Evolutionary conservation across 1,139 yeast genomes (phyloP), one percentile per base, ranked within the genome.

Genomic region (Geotrichum bryndzae): DNA sequence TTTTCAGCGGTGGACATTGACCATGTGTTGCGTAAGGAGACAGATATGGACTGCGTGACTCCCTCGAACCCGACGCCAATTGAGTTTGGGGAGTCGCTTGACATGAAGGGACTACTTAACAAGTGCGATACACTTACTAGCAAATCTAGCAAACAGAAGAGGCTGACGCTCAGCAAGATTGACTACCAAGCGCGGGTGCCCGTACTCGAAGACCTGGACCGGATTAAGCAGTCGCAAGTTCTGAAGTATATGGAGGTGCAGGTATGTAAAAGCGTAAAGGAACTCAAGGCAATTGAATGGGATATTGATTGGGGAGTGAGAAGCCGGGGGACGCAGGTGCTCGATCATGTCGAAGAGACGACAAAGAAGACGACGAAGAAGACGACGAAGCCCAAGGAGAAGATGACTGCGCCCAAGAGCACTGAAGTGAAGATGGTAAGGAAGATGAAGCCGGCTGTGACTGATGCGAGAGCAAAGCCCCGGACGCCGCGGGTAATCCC

Each of bases 1-100:
- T 95, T 95, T 73, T 90, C 97, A 0, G 91, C 91, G 60, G 92
- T 95, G 56, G 99, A 95, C 72, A 83, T 95, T 62, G 99, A 95
- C 72, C 84, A 81, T 66, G 89, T 94, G 1, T 77, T 95, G 66
- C 79, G 99, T 65, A 94, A 94, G 70, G 99, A 95, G 68, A 97
- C 92, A 7, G 83, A 84, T 64, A 77, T 90, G 79, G 91, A 88
- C 65, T 94, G 99, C 74, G 80, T 90, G 1, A 95, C 99, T 0
- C 97, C 97, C 0, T 90, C 97, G 0, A 88, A 90, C 67, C 85
- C 87, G 0, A 72, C 71, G 2, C 78, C 96, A 0, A 87, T 92
- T 25, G 82, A 87, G 0, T 87, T 86, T 4, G 99, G 99, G 13
- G 91, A 88, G 70, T 83, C 91, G 1, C 70, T 88, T 31, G 84